These are phyloP conservation scores for Cryptococcus sp. DNA, from an alignment of 1,284 basidiomycete species.

Conservation along the genomic window DNA sequence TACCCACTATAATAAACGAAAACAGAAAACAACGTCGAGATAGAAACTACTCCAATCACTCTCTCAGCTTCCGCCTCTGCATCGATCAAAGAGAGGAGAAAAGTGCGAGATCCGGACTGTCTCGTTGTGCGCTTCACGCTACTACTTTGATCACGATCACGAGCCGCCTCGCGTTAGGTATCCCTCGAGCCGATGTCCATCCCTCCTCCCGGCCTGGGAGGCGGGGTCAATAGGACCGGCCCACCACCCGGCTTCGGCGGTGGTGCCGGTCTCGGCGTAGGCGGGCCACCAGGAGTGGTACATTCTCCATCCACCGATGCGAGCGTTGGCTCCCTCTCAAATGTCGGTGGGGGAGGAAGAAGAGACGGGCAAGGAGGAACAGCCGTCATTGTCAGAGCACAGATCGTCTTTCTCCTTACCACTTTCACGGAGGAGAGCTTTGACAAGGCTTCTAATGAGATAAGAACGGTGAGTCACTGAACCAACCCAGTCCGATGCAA, in stretches of 20 bases:
- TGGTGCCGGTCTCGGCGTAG: constrained; percentile 12
- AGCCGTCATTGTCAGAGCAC: constrained; percentile 56
- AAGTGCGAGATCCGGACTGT: background rate
- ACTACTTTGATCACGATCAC: background rate
- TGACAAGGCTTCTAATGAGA: constrained; percentile 84
- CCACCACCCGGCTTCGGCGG: constrained; percentile 50
- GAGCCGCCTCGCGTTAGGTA: background rate
- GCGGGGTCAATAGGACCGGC: constrained; percentile 47
- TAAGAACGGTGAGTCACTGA: constrained; percentile 71
- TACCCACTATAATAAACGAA: background rate
- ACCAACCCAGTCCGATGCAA: no score
- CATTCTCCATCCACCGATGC: constrained; percentile 20
- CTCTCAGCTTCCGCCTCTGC: no score
- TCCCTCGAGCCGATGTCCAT: constrained; percentile 29
- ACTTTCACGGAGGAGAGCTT: constrained; percentile 94
- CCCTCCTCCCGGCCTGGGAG: constrained; percentile 51
- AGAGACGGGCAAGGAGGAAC: constrained; percentile 33
- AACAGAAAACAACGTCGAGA: background rate
- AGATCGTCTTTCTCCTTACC: constrained; percentile 87
- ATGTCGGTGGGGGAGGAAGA: constrained; percentile 13
- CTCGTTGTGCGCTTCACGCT: background rate
- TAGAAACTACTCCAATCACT: background rate
- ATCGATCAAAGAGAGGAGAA: no score
- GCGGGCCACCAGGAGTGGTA: constrained; percentile 1
- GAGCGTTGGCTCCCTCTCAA: background rate